phyloP scores from a whole-genome alignment of 139 green algal species.

The Coelastrella sp. region DNA sequence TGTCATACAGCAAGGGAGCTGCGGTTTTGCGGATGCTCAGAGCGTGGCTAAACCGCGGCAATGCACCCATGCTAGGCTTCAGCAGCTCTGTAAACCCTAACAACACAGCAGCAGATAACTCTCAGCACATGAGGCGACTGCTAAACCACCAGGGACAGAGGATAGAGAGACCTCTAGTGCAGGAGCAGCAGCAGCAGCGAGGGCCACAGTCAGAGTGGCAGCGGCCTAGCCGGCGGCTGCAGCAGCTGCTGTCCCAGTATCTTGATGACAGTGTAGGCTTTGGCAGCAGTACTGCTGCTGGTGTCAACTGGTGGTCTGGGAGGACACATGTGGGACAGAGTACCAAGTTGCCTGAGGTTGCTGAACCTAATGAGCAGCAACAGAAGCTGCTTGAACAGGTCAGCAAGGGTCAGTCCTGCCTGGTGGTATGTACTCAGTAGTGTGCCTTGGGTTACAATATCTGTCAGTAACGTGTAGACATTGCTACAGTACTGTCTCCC shows the following conservation, averaged over 20 bases:
- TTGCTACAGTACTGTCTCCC: too few relatives aligned
- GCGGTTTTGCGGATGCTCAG: constrained; percentile 92
- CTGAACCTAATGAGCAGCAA: too few relatives aligned
- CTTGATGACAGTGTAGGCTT: not conserved
- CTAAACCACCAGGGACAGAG: not conserved
- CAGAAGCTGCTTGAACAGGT: too few relatives aligned
- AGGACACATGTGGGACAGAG: not conserved
- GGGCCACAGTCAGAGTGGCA: too few relatives aligned
- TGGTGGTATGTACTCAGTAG: too few relatives aligned
- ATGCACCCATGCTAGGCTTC: constrained; percentile 14
- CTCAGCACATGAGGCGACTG: not conserved
- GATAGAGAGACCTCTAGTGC: too few relatives aligned
- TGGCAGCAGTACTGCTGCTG: not conserved
- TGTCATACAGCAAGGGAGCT: constrained; percentile 87
- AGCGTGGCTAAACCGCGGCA: constrained; percentile 70
- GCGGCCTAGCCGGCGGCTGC: too few relatives aligned
- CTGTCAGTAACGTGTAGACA: too few relatives aligned
- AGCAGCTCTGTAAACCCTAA: not conserved
- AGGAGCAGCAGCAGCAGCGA: too few relatives aligned
- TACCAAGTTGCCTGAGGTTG: not conserved
- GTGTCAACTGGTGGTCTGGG: not conserved
- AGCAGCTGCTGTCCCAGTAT: not conserved
- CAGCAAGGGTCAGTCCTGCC: too few relatives aligned
- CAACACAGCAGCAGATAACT: not conserved
- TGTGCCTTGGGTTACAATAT: too few relatives aligned